Percentiles rank a stretch among this genome's conserved stretches.
These are phyloP conservation scores for Claviceps pusilla DNA, from an alignment of 2,329 filamentous ascomycete genomes.

Conservation along the genomic window DNA sequence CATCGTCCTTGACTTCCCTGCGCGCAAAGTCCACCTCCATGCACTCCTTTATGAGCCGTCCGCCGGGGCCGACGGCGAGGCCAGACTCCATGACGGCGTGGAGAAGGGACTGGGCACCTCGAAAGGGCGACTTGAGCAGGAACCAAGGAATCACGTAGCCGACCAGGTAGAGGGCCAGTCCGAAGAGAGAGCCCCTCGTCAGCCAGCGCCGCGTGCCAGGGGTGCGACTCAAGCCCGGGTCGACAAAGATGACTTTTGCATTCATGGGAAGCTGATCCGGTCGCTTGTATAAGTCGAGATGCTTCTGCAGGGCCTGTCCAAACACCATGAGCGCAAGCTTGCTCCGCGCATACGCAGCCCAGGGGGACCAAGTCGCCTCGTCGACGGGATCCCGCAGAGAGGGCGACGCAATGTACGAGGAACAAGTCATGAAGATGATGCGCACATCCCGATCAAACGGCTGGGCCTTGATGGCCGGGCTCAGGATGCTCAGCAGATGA, in stretches of 20 bases:
- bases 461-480: constrained; percentile 77
- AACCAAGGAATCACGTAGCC: constrained; percentile 77
- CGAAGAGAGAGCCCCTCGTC: constrained; percentile 68
- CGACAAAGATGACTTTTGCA: constrained; percentile 68
- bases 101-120: constrained; percentile 76
- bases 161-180: constrained; percentile 59
- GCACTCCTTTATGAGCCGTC: constrained; percentile 77
- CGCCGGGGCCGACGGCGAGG: constrained; percentile 49
- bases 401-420: constrained; percentile 69
- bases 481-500: constrained; percentile 81
- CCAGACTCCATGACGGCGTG: constrained; percentile 71
- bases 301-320: constrained; percentile 80
- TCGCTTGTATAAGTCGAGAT: constrained; percentile 68
- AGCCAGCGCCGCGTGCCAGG: constrained; percentile 80
- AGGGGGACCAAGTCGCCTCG: constrained; percentile 38
- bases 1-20: constrained; percentile 62
- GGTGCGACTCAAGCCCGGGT: constrained; percentile 73
- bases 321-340: constrained; percentile 79
- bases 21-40: constrained; percentile 57
- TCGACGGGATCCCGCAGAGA: constrained; percentile 41
- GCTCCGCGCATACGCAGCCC: constrained; percentile 47
- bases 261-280: constrained; percentile 74
- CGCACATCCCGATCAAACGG: constrained; percentile 88
- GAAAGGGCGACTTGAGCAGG: constrained; percentile 66
- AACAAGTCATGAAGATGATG: constrained; percentile 73